Base-by-base conservation (phyloP, 2,329 filamentous ascomycete species). In the Plectosphaerella plurivora region DNA sequence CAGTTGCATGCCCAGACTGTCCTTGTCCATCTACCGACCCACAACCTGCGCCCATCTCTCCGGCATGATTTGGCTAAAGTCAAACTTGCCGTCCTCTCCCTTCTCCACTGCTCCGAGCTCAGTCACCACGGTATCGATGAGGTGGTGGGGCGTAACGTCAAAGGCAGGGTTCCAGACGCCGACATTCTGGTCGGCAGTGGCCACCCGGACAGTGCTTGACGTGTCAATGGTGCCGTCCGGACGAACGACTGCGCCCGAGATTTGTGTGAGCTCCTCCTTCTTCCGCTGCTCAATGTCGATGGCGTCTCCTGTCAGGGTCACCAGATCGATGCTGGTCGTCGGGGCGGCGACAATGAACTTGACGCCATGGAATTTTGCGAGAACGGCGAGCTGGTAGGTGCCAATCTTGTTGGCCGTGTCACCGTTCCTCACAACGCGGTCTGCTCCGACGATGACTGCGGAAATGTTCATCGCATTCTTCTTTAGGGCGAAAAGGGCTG, bases 341-440 rank as follows among this genome's bases (percentile, higher is more conserved):
- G 94, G 94, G 1, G 94, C 94, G 0, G 94, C 94, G 28, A 99
- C 92, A 10, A 99, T 80, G 66, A 99, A 99, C 69, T 93, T 96
- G 63, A 97, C 81, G 16, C 89, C 89, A 63, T 99, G 94, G 63
- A 92, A 78, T 59, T 81, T 86, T 20, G 94, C 94, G 28, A 96
- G 79, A n/a, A 97, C 91, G 4, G 94, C 91, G 4, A 99, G 80
- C 51, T 87, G 82, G 68, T 99, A 97, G 1, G 94, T 99, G 49
- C 94, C 94, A 56, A 99, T 95, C 76, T 99, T 99, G 75, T 99
- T 99, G 52, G 94, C 94, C 1, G 94, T 97, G 72, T 99, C 94
- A 28, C 94, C 94, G 63, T 99, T 99, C 49, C 91, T 89, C 33
- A 93, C 94, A 14, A 99, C 94, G 52, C 94, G 84, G 68, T 99